Conservation (phyloP, 139 green algal species). For the Picochlorum sp. region DNA sequence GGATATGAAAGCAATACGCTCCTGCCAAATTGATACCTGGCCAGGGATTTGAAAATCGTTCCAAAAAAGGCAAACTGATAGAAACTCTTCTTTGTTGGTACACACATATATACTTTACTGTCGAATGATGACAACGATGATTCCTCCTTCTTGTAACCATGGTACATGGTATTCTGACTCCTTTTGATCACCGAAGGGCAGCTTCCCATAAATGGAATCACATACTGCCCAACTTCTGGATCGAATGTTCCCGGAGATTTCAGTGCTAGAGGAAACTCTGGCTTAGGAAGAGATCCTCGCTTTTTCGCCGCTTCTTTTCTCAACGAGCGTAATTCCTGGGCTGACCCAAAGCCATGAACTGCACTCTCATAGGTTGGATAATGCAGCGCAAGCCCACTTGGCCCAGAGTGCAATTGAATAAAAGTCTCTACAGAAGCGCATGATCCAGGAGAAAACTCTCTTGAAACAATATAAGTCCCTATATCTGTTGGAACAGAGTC, state of each 20-base stretch:
- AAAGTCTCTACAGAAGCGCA: slow-evolving; percentile 33
- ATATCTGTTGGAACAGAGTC: slow-evolving; percentile 41
- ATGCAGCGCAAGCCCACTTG: slow-evolving; percentile 12
- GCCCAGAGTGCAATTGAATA: slow-evolving; percentile 16
- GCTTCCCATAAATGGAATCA: slow-evolving; percentile 53
- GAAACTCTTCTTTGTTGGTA: slow-evolving; percentile 21
- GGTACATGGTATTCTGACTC: slow-evolving; percentile 26
- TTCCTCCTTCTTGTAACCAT: slow-evolving; percentile 10
- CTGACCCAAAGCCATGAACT: slow-evolving; percentile 42
- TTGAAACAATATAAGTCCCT: slow-evolving; percentile 10
- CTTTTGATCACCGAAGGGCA: slow-evolving; percentile 50
- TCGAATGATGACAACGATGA: slow-evolving; percentile 25
- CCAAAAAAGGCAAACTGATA: slow-evolving; percentile 38
- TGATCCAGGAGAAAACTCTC: slow-evolving; percentile 19
- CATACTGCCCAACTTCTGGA: slow-evolving; percentile 17
- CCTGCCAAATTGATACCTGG: slow-evolving; percentile 33
- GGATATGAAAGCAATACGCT: slow-evolving; percentile 36
- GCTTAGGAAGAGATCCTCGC: background rate
- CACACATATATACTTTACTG: slow-evolving; percentile 37
- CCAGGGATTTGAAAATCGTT: slow-evolving; percentile 32
- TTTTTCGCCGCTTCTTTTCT: slow-evolving; percentile 4
- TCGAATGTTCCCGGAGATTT: slow-evolving; percentile 12
- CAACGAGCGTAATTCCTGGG: background rate
- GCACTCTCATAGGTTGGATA: slow-evolving; percentile 44
- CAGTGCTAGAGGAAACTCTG: background rate